These are phyloP conservation scores for Metschnikowia kofuensis DNA, from an alignment of 805 yeast genomes.

Conservation along the genomic window DNA sequence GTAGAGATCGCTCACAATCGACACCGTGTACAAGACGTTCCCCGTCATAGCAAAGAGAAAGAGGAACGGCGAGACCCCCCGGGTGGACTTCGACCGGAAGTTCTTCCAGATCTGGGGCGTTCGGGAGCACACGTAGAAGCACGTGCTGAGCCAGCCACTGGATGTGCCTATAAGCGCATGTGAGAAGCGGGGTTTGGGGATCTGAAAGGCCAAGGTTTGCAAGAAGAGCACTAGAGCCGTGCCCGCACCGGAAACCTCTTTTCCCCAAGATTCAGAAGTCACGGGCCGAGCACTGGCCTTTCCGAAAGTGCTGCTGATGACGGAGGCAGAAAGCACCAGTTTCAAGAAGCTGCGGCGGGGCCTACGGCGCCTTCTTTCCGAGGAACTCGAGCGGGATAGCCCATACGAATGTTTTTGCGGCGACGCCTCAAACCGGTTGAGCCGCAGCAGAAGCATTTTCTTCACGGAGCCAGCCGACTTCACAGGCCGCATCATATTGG, in stretches of 20 bases:
- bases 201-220: not conserved
- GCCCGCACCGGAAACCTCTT: not conserved
- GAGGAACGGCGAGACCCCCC: constrained; percentile 34
- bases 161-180: constrained; percentile 22
- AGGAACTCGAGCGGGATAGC: constrained; percentile 1
- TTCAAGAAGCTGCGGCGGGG: constrained; percentile 9
- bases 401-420: not conserved
- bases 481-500: constrained; percentile 30
- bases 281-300: constrained; percentile 12
- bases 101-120: constrained; percentile 37
- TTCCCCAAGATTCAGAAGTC: too few species aligned
- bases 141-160: constrained; percentile 35
- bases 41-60: constrained; percentile 38
- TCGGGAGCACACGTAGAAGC: constrained; percentile 31
- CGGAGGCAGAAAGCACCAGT: constrained; percentile 14
- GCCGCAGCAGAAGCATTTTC: constrained; percentile 12
- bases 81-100: constrained; percentile 27
- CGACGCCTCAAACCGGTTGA: constrained; percentile 23
- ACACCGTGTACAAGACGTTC: constrained; percentile 32
- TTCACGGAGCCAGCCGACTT: constrained; percentile 11
- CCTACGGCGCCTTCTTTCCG: constrained; percentile 1
- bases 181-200: constrained; percentile 2
- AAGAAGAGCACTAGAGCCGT: not conserved
- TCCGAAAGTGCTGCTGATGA: constrained; percentile 14
- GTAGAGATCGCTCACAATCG: constrained; percentile 30